Evolutionary conservation across 257 asterid genomes (phyloP).

Genomic region (Nicotiana tabacum): DNA sequence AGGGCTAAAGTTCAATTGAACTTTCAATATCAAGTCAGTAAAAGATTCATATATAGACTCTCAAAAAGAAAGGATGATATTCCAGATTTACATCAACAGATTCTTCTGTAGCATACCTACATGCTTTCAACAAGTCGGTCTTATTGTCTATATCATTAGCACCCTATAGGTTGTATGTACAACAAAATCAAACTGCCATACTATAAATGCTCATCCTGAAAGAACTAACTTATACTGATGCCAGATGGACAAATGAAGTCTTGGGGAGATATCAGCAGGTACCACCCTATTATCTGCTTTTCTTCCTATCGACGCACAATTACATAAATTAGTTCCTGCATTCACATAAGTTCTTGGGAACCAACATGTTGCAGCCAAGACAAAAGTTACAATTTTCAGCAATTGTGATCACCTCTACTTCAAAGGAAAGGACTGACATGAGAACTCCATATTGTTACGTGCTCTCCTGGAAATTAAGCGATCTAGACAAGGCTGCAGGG

Average conservation of each 20-base stretch:
- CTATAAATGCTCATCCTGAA: not conserved
- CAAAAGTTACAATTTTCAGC: not conserved
- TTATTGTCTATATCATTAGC: not conserved
- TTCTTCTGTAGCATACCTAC: not conserved
- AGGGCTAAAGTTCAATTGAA: not conserved
- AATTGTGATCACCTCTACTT: not conserved
- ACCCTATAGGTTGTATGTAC: not conserved
- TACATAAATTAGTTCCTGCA: not conserved
- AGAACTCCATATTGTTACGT: constrained; percentile 9
- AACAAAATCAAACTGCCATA: not conserved
- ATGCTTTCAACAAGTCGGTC: not conserved
- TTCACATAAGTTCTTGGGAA: not conserved
- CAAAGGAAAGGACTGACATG: not conserved
- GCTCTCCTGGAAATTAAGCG: constrained; percentile 55
- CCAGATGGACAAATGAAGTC: not conserved
- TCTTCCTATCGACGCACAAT: not conserved
- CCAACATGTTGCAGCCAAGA: not conserved
- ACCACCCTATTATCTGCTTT: not conserved
- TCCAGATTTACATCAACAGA: not conserved
- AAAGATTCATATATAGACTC: not conserved
- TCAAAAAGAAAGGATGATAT: not conserved
- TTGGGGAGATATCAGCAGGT: not conserved
- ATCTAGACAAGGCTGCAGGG: constrained; percentile 75
- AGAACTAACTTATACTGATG: not conserved
- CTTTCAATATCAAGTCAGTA: not conserved